Evolutionary conservation across 495 filamentous ascomycete genomes (phyloP), one percentile per base, ranked within the genome.

Genomic region (Aspergillus incahuasiensis): DNA sequence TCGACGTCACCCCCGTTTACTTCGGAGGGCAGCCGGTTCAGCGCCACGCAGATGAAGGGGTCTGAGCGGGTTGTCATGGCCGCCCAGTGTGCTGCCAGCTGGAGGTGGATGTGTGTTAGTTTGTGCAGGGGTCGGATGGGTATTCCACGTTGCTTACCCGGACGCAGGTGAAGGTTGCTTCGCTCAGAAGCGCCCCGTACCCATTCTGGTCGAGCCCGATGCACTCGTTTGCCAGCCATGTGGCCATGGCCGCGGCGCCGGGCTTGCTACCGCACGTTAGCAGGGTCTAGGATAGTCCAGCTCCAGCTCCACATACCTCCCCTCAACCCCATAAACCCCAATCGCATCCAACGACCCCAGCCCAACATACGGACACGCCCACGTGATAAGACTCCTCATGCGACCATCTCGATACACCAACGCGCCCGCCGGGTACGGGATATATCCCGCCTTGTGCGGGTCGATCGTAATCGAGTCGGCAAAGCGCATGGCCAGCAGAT

Each of bases 391-490:
- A 53, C 69, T 73, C 42, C 69, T 62, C 67, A 77, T 76, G 18
- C 73, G 59, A 1, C 66, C 75, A 44, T 80, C 75, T 3, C 67
- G 68, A 47, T 78, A 80, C 11, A 65, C 68, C 21, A 81, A 54
- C 5, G 65, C 69, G 5, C 77, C 75, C 6, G 75, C 74, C 4
- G 76, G 75, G 51, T 79, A 80, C 2, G 73, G 74, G 18, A 77
- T 69, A 56, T 79, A 79, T 15, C 72, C 74, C 22, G 69, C 54
- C 57, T 79, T 80, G 54, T 79, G 77, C 4, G 76, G 75, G 50
- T 81, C 76, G 19, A 78, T 68, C 0, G 77, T 79, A 42, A 79
- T 69, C 7, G 68, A 73, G 53, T 78, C 73, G 15, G 67, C 70
- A 38, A 62, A 48, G 16, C 64, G 57, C 46, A 75, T 48, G 3